These are phyloP conservation scores for Stropharia rugosoannulata DNA, from an alignment of 768 basidiomycete species.

Conservation along the genomic window DNA sequence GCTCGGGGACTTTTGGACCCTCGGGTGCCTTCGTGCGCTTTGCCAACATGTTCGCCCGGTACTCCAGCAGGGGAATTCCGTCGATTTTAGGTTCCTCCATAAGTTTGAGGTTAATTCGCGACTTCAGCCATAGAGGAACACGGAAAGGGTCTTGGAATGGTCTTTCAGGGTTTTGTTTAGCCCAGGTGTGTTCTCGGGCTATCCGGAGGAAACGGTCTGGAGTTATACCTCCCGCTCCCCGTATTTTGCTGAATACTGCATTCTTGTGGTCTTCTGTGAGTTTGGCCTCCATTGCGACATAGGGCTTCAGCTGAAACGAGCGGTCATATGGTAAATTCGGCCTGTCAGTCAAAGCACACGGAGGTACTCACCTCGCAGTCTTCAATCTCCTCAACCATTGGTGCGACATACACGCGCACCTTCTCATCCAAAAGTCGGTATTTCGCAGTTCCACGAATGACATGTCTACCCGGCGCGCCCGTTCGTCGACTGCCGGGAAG, in stretches of 20 bases:
- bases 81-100: background rate
- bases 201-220: conserved; percentile 42
- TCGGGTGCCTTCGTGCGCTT: background rate
- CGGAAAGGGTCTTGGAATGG: background rate
- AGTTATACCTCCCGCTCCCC: conserved; percentile 37
- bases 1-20: background rate
- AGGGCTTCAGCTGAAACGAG: conserved; percentile 62
- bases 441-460: conserved; percentile 73
- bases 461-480: conserved; percentile 86
- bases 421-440: conserved; percentile 52
- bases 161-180: background rate
- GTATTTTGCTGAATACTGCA: conserved; percentile 38
- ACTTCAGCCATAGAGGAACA: conserved; percentile 1
- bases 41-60: background rate
- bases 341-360: too few species aligned
- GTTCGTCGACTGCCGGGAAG: conserved; percentile 86
- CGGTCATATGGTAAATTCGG: background rate
- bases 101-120: background rate
- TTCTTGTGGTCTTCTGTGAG: conserved; percentile 34
- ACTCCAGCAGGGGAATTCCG: background rate
- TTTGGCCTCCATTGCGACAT: conserved; percentile 50
- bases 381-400: background rate
- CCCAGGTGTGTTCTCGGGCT: conserved; percentile 28
- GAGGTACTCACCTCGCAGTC: background rate
- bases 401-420: conserved; percentile 7